Evolutionary conservation across 805 yeast genomes (phyloP).

Genomic region (Cyberlindnera meyerae): DNA sequence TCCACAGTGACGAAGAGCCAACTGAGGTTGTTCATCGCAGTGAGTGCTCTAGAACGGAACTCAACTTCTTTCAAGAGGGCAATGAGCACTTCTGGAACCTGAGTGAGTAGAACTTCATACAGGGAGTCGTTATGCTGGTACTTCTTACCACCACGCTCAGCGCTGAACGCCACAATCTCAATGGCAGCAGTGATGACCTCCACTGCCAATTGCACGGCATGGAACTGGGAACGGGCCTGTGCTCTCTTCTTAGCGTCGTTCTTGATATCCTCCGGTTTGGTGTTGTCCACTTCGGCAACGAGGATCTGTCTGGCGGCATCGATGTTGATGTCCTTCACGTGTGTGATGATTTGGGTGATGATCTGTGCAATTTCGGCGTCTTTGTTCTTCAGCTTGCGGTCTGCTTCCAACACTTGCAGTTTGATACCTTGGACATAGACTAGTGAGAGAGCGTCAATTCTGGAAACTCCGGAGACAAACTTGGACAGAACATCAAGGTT

Average conservation of each 20-base stretch:
- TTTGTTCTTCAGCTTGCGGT: constrained; percentile 14
- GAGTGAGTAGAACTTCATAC: constrained; percentile 17
- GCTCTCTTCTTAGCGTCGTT: constrained; percentile 37
- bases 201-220: constrained; percentile 62
- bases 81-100: constrained; percentile 33
- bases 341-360: constrained; percentile 21
- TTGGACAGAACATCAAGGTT: constrained; percentile 13
- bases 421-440: constrained; percentile 34
- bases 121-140: constrained; percentile 6
- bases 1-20: constrained; percentile 41
- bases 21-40: constrained; percentile 65
- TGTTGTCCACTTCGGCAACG: constrained; percentile 30
- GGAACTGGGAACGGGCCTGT: constrained; percentile 47
- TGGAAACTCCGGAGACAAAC: constrained; percentile 9
- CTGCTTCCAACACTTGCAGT: constrained; percentile 33
- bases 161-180: constrained; percentile 43
- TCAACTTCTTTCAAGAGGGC: constrained; percentile 39
- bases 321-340: constrained; percentile 30
- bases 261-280: constrained; percentile 25
- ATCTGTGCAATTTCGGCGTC: constrained; percentile 23
- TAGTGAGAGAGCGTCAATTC: constrained; percentile 29
- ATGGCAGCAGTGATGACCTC: constrained; percentile 74
- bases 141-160: constrained; percentile 10
- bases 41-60: constrained; percentile 51
- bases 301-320: constrained; percentile 27